Evolutionary conservation across 371 early-diverging fungal species (phyloP), one percentile per base, ranked within the genome.

Genomic region (Coelomomyces lativittatus): DNA sequence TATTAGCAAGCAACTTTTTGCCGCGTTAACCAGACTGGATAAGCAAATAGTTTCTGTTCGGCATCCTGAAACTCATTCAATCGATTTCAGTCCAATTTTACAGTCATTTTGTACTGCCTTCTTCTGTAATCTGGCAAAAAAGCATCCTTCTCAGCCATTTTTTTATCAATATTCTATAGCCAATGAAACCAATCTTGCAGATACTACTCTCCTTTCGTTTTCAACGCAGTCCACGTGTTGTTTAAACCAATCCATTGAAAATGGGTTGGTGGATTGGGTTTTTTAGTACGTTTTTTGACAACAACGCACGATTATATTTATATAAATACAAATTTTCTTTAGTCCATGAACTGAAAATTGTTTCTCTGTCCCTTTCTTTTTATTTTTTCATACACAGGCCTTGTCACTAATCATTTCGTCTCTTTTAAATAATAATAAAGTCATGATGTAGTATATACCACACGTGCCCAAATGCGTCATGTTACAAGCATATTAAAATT

Each of bases 121-220:
- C 51, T 86, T 72, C 37, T 62, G 71, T 29, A 78, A 88, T 51
- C 62, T 82, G 3, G 83, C 86, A 26, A 82, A 83, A 56, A 76
- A 79, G 31, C 82, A 79, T 33, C 56, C 68, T 2, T 66, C 73
- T 34, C 62, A 82, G 5, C 56, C 64, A 0, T 62, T 69, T 19
- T 88, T 84, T 55, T 85, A 82, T 39, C 83, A 83, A 40, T 86
- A 83, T 55, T 11, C 34, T 4, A 24, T 21, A 9, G 27, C 29
- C 7, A 23, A 48, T 14, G 49, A 2, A 61, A 37, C 27, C 43
- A 23, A 40, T 29, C 23, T n/a, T 14, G n/a, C 19, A 27, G 12
- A 36, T 27, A 38, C 44, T 31, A 25, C 35, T 8, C 36, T 83
- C 46, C 57, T 85, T 0, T 80, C 83, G 0, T 61, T 88, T 3